Base-by-base conservation (phyloP, 208 protist species). In the Zelonia costaricensis region DNA sequence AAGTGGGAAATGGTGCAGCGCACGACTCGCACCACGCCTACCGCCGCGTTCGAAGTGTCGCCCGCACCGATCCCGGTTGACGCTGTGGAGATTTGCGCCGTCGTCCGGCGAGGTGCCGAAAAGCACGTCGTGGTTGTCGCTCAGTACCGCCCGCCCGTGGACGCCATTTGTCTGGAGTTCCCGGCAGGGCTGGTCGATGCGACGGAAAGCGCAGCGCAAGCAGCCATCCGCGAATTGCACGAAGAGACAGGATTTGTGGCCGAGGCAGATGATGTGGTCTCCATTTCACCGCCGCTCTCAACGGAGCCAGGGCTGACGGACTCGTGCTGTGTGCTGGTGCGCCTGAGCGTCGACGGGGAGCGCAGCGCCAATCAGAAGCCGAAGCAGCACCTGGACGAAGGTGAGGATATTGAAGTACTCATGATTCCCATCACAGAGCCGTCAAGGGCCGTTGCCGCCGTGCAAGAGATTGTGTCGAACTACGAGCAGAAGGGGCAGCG, bases 161-260 rank as follows among this genome's bases (percentile, higher is more conserved):
- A 91, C 71, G 64, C 71, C 7, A 31, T 90, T 3, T 70, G 68
- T 10, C 35, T 93, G 15, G 87, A 96, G 44, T 93, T 96, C 74
- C 91, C 91, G 15, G 83, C 87, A 15, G 91, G 91, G 2, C 73
- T 96, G 46, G 65, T 96, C 16, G 85, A 96, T 38, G 64, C 47
- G 1, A 69, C 62, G 12, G 91, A 96, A 68, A 71, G 60, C 55
- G 56, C 76, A 10, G 66, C 54, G 3, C 36, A 52, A 16, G 82
- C 86, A n/a, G 86, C 86, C 2, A 64, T 96, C 36, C 81, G 91
- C 15, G 87, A 94, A 58, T 53, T 96, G 36, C 68, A 82, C 22
- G 87, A 96, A 62, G 87, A 96, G 70, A 95, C 89, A 0, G 89
- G 89, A 16, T 95, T 85, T 71, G 30, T 78, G 27, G 82, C 70